Evolutionary conservation across 345 rosid species (phyloP).

Genomic region (Iberis pinnata): DNA sequence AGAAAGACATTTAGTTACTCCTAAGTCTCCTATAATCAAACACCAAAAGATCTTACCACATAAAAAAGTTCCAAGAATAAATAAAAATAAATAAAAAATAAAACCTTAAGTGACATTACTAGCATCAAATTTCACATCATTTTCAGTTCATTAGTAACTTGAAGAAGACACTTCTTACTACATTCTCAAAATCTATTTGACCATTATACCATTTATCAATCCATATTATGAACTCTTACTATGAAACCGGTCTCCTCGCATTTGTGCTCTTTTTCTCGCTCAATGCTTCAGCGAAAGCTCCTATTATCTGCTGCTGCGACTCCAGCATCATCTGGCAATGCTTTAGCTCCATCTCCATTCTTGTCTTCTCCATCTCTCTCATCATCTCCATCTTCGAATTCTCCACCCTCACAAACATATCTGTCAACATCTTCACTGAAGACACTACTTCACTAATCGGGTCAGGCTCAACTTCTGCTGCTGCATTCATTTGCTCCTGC

Average conservation of each 20-base stretch:
- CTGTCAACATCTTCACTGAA: slow-evolving; percentile 44
- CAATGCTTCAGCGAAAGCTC: slow-evolving; percentile 35
- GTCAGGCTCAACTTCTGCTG: slow-evolving; percentile 32
- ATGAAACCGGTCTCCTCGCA: slow-evolving; percentile 19
- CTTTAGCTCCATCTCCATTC: slow-evolving; percentile 66
- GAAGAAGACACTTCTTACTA: slow-evolving; percentile 16
- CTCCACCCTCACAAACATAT: slow-evolving; percentile 56
- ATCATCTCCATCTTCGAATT: slow-evolving; percentile 70
- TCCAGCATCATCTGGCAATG: slow-evolving; percentile 63
- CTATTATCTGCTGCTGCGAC: slow-evolving; percentile 51
- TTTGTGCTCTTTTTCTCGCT: slow-evolving; percentile 40
- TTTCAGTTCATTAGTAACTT: slow-evolving; percentile 10
- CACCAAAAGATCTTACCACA: neutral
- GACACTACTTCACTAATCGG: slow-evolving; percentile 50
- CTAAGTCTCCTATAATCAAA: too few species aligned
- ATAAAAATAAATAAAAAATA: too few species aligned
- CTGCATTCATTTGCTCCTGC: slow-evolving; percentile 27
- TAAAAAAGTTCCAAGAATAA: too few species aligned
- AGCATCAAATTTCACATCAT: neutral
- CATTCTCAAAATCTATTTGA: slow-evolving; percentile 17
- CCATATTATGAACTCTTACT: neutral
- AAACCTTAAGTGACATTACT: neutral
- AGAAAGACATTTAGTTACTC: too few species aligned
- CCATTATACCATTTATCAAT: slow-evolving; percentile 1
- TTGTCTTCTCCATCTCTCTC: slow-evolving; percentile 55